phyloP scores from a whole-genome alignment of 2,329 filamentous ascomycete species.

The Hymenoscyphus albidus region DNA sequence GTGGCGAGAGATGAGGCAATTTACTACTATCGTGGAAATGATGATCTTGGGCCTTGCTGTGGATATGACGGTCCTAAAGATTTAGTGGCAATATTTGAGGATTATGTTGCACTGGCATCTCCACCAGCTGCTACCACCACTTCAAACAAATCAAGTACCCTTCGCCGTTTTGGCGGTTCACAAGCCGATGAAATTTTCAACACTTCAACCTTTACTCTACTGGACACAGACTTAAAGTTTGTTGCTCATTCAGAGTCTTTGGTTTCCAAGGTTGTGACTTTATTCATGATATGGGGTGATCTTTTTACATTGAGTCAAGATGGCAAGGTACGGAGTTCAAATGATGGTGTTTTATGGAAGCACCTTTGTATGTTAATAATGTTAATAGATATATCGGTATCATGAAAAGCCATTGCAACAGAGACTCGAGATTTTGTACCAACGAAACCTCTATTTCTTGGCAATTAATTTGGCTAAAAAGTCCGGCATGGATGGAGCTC shows the following conservation, averaged over 20 bases:
- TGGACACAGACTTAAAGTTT: conserved; percentile 89
- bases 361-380: conserved; percentile 26
- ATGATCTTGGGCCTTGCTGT: conserved; percentile 81
- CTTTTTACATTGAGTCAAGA: conserved; percentile 87
- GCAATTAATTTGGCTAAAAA: conserved; percentile 93
- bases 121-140: conserved; percentile 57
- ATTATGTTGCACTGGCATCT: conserved; percentile 84
- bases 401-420: conserved; percentile 88
- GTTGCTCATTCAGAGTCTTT: conserved; percentile 86
- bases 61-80: conserved; percentile 91
- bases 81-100: conserved; percentile 70
- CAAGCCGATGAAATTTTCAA: conserved; percentile 77
- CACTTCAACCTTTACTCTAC: conserved; percentile 80
- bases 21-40: conserved; percentile 78
- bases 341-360: not conserved
- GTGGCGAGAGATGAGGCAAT: conserved; percentile 94
- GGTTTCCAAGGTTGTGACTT: conserved; percentile 70
- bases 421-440: conserved; percentile 88
- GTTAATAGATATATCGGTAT: conserved; percentile 74
- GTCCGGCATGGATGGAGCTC: conserved; percentile 70
- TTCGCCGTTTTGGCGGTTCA: conserved; percentile 67
- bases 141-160: conserved; percentile 50
- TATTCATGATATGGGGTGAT: conserved; percentile 88
- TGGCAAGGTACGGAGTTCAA: conserved; percentile 65
- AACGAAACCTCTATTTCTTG: conserved; percentile 85